Evolutionary conservation across 768 basidiomycete species (phyloP).

Genomic region (Agaricus bisporus): DNA sequence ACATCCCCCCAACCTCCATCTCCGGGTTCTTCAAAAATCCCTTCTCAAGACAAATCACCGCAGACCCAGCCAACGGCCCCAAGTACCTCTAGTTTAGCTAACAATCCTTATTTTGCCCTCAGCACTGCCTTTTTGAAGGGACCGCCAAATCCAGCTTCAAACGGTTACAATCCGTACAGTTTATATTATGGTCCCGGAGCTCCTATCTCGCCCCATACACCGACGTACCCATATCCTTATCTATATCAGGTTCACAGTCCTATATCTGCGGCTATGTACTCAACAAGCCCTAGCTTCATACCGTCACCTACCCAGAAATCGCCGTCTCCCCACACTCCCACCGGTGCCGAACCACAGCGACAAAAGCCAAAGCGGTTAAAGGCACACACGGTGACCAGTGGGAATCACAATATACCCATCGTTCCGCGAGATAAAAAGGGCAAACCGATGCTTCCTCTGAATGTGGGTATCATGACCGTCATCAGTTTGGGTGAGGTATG

Average conservation of each 20-base stretch:
- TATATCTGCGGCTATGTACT: conserved; percentile 29
- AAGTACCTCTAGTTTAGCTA: conserved; percentile 15
- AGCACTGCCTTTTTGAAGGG: conserved; percentile 23
- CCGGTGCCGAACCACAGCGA: conserved; percentile 28
- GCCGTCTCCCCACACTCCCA: conserved; percentile 15
- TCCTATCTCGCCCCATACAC: conserved; percentile 31
- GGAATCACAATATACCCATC: conserved; percentile 70
- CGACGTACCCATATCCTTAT: conserved; percentile 36
- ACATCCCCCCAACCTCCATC: background rate
- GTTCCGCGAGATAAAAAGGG: conserved; percentile 71
- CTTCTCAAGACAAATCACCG: background rate
- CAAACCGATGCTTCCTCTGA: conserved; percentile 69
- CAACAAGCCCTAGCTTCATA: conserved; percentile 22
- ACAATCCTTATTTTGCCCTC: conserved; percentile 30
- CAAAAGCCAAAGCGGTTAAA: conserved; percentile 74
- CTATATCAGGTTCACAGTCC: conserved; percentile 34
- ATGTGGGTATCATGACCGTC: conserved; percentile 85
- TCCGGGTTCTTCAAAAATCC: conserved; percentile 13
- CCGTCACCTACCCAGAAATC: conserved; percentile 17
- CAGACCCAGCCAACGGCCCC: conserved; percentile 14
- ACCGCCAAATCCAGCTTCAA: conserved; percentile 9
- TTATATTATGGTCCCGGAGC: conserved; percentile 34
- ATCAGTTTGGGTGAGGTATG: conserved; percentile 69
- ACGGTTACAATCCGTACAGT: conserved; percentile 34
- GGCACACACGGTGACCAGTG: conserved; percentile 74